Evolutionary conservation across 1,284 basidiomycete species (phyloP), one percentile per base, ranked within the genome.

Genomic region (Athelia sp.): DNA sequence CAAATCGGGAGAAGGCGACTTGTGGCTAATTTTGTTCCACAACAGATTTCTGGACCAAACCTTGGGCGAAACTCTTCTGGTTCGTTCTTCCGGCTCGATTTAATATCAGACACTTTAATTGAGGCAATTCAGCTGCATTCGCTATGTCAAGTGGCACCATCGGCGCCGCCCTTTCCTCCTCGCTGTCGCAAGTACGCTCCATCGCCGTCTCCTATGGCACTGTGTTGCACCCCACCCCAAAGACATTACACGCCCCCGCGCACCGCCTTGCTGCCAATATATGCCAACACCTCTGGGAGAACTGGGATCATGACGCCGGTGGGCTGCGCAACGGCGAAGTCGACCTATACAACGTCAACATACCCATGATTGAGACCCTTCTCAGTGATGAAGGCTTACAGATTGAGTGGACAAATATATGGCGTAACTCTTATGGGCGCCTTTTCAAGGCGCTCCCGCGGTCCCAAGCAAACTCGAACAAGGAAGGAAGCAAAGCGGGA

Each of bases 81-180:
- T 84, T 54, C 48, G 74, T 54, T 36, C 43, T 34, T 45, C 48
- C 40, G 52, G 24, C 50, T 50, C 32, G 11, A 44, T 26, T 26
- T 24, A 14, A 23, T 38, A 45, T 24, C 17, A 40, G 4, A 40
- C 15, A 13, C 44, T 18, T 4, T 18, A 29, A n/a, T 21, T 4
- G n/a, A 40, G 11, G n/a, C 43, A 13, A 45, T n/a, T n/a, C 57
- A 89, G 87, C 90, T 34, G 91, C 92, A 1, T 92, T 93, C 62
- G 78, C 87, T 4, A 73, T 95, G 36, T 93, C 90, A 0, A 93
- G 90, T 18, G 94, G 94, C 0, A 97, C 94, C 1, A 77, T 97
- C 53, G 93, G 94, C 35, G 93, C 92, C 1, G 89, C 93, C 1
- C 72, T 96, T 58, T 87, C 89, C 14, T 82, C 86, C 1, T 83